Evolutionary conservation across 2,329 filamentous ascomycete genomes (phyloP).

Genomic region (Phaeosphaeria sp.): DNA sequence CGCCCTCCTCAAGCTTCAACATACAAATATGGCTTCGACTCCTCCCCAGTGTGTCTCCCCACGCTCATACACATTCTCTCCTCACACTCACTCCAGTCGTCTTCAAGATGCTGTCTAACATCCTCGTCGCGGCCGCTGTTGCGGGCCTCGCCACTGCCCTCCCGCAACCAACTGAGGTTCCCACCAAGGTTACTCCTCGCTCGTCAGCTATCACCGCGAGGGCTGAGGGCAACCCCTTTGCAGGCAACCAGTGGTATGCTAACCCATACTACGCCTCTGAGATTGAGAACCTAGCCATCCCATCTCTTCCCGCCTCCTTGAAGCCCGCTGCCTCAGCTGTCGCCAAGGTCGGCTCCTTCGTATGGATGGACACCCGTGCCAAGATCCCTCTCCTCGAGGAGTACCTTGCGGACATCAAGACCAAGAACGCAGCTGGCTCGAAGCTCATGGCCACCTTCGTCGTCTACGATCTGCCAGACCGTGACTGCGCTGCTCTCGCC

Average conservation of each 20-base stretch:
- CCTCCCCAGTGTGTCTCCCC: not conserved
- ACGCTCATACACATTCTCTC: slow-evolving; percentile 9
- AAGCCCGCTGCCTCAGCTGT: slow-evolving; percentile 58
- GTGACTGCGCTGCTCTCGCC: slow-evolving; percentile 68
- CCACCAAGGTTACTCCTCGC: slow-evolving; percentile 17
- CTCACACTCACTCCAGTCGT: slow-evolving; percentile 1
- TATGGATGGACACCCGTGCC: slow-evolving; percentile 60
- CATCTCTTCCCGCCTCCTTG: slow-evolving; percentile 63
- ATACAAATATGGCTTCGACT: slow-evolving; percentile 22
- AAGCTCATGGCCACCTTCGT: slow-evolving; percentile 62
- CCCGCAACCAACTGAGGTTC: slow-evolving; percentile 26
- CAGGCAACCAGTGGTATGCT: slow-evolving; percentile 58
- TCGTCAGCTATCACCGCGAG: slow-evolving; percentile 18
- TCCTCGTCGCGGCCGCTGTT: slow-evolving; percentile 22
- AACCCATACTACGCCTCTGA: slow-evolving; percentile 63
- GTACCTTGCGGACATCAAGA: slow-evolving; percentile 57
- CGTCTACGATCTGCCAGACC: slow-evolving; percentile 69
- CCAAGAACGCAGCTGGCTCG: slow-evolving; percentile 57
- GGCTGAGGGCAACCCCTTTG: slow-evolving; percentile 57
- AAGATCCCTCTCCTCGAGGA: slow-evolving; percentile 59
- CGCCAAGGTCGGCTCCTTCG: slow-evolving; percentile 60
- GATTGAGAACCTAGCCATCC: slow-evolving; percentile 64
- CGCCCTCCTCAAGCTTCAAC: slow-evolving; percentile 3
- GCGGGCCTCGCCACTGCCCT: slow-evolving; percentile 27
- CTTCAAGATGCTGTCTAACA: slow-evolving; percentile 25